These are phyloP conservation scores for Hsuehochloa calcarea DNA, from an alignment of 176 grass and related monocot species.

Conservation along the genomic window DNA sequence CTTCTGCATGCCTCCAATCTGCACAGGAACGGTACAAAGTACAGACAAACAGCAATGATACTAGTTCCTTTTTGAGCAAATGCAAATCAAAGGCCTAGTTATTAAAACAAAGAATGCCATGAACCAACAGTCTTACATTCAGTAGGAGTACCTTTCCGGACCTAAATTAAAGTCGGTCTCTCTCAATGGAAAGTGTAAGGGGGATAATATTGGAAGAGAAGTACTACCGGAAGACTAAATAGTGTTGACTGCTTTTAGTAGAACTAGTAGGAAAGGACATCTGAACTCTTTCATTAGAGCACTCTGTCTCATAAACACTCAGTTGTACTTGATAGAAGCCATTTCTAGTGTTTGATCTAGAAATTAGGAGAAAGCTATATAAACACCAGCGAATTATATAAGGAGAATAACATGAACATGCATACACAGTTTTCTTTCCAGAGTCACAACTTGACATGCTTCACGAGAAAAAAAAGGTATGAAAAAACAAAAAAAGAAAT, in stretches of 20 bases:
- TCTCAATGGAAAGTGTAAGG: not conserved
- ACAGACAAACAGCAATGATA: not conserved
- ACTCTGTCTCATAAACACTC: not conserved
- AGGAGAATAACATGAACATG: not conserved
- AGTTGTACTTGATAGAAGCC: not conserved
- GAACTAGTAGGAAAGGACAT: not conserved
- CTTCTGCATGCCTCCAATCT: conserved; percentile 66
- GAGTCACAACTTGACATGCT: not conserved
- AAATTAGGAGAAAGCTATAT: not conserved
- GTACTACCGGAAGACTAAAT: not conserved
- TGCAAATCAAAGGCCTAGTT: not conserved
- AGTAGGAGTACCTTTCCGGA: not conserved
- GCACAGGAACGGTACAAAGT: conserved; percentile 11
- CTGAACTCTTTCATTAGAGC: not conserved
- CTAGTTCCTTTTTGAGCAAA: not conserved
- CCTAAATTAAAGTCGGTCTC: not conserved
- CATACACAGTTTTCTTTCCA: not conserved
- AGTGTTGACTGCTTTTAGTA: not conserved
- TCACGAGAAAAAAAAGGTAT: not conserved
- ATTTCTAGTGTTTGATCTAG: not conserved
- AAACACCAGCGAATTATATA: not conserved
- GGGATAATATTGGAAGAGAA: not conserved
- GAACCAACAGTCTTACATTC: not conserved
- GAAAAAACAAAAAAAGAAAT: not conserved
- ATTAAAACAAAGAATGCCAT: not conserved